Conservation (phyloP, 2,329 filamentous ascomycete species). For the Metarhizium guizhouense region DNA sequence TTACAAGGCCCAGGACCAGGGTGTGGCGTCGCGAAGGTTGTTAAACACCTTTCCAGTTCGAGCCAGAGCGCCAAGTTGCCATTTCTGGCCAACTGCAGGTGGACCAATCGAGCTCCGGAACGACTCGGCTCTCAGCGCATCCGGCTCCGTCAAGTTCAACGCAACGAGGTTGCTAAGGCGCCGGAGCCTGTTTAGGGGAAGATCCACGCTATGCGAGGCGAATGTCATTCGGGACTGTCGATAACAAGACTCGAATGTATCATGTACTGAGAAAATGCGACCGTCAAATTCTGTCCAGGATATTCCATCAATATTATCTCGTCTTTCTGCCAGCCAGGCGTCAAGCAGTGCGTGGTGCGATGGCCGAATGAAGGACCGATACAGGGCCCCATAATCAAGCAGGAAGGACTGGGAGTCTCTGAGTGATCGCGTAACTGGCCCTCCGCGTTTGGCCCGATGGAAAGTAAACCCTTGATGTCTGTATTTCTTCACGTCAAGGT, state of each 20-base stretch:
- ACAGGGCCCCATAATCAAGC: conserved; percentile 4
- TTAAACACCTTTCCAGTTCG: not conserved
- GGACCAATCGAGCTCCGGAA: conserved; percentile 4
- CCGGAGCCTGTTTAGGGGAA: not conserved
- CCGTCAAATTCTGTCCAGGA: conserved; percentile 5
- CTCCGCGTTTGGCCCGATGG: not conserved
- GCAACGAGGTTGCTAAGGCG: conserved; percentile 6
- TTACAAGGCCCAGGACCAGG: conserved; percentile 5
- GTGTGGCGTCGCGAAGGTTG: conserved; percentile 4
- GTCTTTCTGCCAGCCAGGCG: conserved; percentile 2
- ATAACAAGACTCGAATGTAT: not conserved
- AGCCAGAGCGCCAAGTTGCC: not conserved
- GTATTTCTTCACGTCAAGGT: conserved; percentile 2
- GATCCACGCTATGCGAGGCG: not conserved
- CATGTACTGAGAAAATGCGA: conserved; percentile 2
- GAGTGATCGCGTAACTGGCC: not conserved
- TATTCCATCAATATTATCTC: conserved; percentile 3
- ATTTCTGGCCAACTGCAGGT: not conserved
- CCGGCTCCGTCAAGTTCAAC: not conserved
- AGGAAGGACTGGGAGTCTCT: conserved; percentile 3
- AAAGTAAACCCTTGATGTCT: conserved; percentile 4
- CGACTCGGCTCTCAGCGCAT: not conserved
- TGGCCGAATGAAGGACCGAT: conserved; percentile 1
- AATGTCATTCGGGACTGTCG: conserved; percentile 1
- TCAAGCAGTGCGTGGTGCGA: conserved; percentile 4